Evolutionary conservation across 2,329 filamentous ascomycete species (phyloP), one percentile per base, ranked within the genome.

Genomic region (Elsinoe arachidis): DNA sequence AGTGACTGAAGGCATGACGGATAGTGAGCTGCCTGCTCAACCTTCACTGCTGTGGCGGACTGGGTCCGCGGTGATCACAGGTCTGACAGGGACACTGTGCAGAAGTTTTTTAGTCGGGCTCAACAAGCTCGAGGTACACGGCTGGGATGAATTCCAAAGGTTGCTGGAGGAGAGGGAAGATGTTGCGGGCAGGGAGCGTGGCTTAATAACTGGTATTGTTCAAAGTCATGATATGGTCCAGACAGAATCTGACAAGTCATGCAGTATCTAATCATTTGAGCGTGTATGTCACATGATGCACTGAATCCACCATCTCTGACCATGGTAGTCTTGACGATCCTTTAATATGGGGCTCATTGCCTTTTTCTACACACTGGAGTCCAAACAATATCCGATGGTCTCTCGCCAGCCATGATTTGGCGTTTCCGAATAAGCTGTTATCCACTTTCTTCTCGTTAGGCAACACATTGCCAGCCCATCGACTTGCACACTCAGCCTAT

Each of bases 381-480:
- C 82, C 87, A 17, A 77, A 80, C 57, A 93, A 91, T 68, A 79
- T 90, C 66, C 83, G 93, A 69, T 97, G 91, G 90, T 84, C 86
- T 9, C 80, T 99, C 56, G 93, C 89, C 21, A 95, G 90, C 66
- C 89, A 96, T 70, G 93, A 99, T 71, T 91, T 99, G 60, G 96
- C 91, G 74, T 99, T 95, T 72, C 86, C 85, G 66, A 92, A 89
- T 68, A 85, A 83, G 89, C 68, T 81, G 38, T 73, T 86, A 3
- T 83, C 85, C 4, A 79, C 81, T 21, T 97, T 97, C 79, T 99
- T 99, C 77, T 85, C 80, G 56, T 78, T 88, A 59, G 93, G 93
- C 59, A 92, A 97, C 73, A 88, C 93, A 23, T 79, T 99, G 2
- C 93, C 93, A 6, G 95, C 88, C 5, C 91, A 96, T 71, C 87